Evolutionary conservation across 2,329 filamentous ascomycete species (phyloP), one percentile per base, ranked within the genome.

Genomic region (Tricladium varicosporioides): DNA sequence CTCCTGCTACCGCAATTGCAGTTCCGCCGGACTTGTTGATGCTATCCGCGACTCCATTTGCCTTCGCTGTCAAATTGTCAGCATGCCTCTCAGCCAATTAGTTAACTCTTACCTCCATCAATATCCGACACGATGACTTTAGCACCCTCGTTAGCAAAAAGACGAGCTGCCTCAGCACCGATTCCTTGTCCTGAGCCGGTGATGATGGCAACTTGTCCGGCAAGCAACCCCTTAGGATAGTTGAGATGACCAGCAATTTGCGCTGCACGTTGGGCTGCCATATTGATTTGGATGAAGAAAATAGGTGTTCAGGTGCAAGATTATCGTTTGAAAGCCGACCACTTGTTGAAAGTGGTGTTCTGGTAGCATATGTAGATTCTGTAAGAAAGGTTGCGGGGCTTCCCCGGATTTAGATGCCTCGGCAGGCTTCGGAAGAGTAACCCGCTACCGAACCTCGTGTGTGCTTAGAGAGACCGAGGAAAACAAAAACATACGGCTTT

Each of bases 151-250:
- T 92, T 93, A 11, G 90, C 91, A 68, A 96, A 95, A 2, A 95
- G 75, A 9, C 86, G 80, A 7, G 91, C 91, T 32, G 87, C 81
- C 75, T 96, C 92, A 27, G 91, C 92, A 19, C 91, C 92, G 71
- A 96, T 96, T 58, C 92, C 92, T 72, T 95, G 91, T 8, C 89
- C 91, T 15, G 86, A 85, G 46, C 91, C 91, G 2, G 92, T 96
- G 71, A 96, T 88, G 72, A 96, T 95, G 68, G 91, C 91, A 14
- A 88, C 84, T 71, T 96, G 91, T 52, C 88, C 88, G 31, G 82
- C 82, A 54, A 96, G 83, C 72, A 96, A 78, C 57, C 91, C 91
- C 69, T 83, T 81, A 40, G 91, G 90, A 75, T 86, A 93, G 76
- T 91, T 92, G 67, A 96, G 83, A 73, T 95, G 91, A 60, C 81